Evolutionary conservation across 2,329 filamentous ascomycete genomes (phyloP), one percentile per base, ranked within the genome.

Genomic region (Alternaria alternata): DNA sequence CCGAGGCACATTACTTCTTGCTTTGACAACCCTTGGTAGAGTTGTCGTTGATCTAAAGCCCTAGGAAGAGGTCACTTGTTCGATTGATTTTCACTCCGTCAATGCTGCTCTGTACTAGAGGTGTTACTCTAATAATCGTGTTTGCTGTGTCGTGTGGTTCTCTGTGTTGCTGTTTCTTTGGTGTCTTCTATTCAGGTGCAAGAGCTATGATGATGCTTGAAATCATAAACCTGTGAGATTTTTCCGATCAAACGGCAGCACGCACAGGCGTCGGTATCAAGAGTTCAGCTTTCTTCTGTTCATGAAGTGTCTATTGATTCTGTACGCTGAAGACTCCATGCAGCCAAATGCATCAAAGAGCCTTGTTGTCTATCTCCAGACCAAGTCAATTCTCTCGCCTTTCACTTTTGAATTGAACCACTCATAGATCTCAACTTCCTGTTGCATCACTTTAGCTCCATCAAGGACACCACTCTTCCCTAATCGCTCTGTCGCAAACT

Each of bases 381-480:
- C 30, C 8, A 74, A 28, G 7, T 83, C 81, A 20, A 87, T 82
- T 67, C 75, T 81, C 62, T 82, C 82, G 0, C 81, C 83, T 39
- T 82, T 80, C 2, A 87, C 80, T 63, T 81, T 82, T 1, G 81
- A 81, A 65, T 86, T 87, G 63, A 87, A 87, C 85, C 85, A 87
- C 67, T 87, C 82, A 28, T 79, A 73, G n/a, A 86, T 83, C 69
- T 84, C 79, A 11, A 87, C 79, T 54, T 78, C 73, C 1, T 80
- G 74, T 20, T 79, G 68, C 2, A 81, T 73, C 3, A 74, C 67
- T 46, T 59, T 80, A 2, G 82, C 83, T 2, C 83, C 83, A 4
- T 75, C 71, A 18, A 87, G 71, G 2, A 84, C 78, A 62, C 80
- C 79, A 11, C 73, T 79, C 53, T 78, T 70, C 0, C 79, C 82